Base-by-base conservation (phyloP, 2,329 filamentous ascomycete genomes). In the Trichocomaceae sp. region DNA sequence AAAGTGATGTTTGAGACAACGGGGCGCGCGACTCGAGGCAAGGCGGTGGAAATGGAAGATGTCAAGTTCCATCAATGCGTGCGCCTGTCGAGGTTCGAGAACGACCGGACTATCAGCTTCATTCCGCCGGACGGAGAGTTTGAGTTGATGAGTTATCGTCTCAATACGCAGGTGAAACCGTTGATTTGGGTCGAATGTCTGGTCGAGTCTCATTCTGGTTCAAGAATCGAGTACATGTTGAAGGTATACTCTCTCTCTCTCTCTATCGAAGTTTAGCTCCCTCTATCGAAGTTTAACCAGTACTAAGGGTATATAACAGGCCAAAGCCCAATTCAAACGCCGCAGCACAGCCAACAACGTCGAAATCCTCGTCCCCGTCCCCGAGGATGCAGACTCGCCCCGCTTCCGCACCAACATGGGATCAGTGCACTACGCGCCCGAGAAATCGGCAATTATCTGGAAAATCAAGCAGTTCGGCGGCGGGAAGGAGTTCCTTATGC, bases 1-100 rank as follows among this genome's bases (percentile, higher is more conserved):
- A 99, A 99, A 76, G 93, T 90, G 72, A 99, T 99, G 93, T 99
- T 99, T 68, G 93, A 99, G 76, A 95, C 90, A 3, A 99, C 93
- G 0, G 93, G 93, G 26, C 83, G 93, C 58, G 90, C 92, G 15
- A 97, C 92, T 41, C 79, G 93, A 66, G 93, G 93, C 58, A 99
- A 99, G 75, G 89, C 93, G 9, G 93, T 99, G 60, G 93, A 99
- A 76, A 99, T 99, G 93, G 93, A 99, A 68, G 93, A 99, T 64
- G 93, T 99, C 73, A 99, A 99, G 68, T 99, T 99, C 73, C 93
- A 99, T 75, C 93, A 99, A 72, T 99, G 93, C 69, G 93, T 99
- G 60, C 85, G 93, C 59, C 80, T 99, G 61, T 95, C 90, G 47
- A 84, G 93, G 62, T 99, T 99, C 75, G 93, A 99, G 73, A 99